Conservation (phyloP, 2,329 filamentous ascomycete genomes). For the Aspergillus piperis region DNA sequence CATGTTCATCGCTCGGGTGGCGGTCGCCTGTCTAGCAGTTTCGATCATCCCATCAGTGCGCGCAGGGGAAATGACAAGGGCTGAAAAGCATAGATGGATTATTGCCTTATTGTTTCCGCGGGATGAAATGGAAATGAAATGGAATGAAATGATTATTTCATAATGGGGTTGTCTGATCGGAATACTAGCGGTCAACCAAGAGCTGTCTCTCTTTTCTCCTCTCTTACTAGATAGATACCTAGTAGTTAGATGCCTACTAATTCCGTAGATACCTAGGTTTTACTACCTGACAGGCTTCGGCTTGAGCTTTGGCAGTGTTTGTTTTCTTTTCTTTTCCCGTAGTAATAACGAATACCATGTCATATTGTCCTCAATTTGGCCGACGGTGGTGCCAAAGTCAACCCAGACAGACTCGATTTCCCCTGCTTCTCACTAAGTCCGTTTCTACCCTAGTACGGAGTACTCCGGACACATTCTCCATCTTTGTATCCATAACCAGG, state of each 20-base stretch:
- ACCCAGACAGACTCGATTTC: not conserved
- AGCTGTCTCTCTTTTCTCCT: not conserved
- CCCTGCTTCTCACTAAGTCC: not conserved
- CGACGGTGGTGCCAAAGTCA: not conserved
- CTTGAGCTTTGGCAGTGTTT: no score
- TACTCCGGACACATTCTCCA: not conserved
- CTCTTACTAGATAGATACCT: no score
- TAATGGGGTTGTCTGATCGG: not conserved
- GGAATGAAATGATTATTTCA: no score
- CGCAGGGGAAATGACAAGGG: not conserved
- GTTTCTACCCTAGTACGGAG: not conserved
- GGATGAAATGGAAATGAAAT: no score
- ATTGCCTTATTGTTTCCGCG: not conserved
- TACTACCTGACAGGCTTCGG: no score
- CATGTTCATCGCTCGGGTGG: not conserved
- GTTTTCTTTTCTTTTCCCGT: no score
- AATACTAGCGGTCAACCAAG: slow-evolving; percentile 7
- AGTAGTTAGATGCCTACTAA: no score
- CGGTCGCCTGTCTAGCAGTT: not conserved
- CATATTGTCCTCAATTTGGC: not conserved
- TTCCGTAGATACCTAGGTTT: no score
- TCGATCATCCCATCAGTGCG: not conserved
- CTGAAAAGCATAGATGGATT: not conserved
- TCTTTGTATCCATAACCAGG: not conserved
- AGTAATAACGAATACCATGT: no score